Evolutionary conservation across 139 green algal species (phyloP).

Genomic region (Trebouxia sp.): DNA sequence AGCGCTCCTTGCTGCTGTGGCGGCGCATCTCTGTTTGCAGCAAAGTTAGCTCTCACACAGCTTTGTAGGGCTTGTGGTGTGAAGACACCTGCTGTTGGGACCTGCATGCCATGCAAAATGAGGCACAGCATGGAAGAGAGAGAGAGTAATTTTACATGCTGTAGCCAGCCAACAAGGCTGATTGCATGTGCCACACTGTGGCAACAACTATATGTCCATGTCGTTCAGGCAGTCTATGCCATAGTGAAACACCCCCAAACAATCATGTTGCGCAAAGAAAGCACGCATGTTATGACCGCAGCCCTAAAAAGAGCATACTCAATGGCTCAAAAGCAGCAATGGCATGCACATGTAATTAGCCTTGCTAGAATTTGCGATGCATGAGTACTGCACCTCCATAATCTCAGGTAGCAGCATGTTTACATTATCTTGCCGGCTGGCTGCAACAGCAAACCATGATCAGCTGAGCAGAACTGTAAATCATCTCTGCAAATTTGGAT

Average conservation of each 20-base stretch:
- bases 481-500: too few relatives aligned
- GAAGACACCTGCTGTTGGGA: background rate
- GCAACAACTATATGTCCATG: background rate
- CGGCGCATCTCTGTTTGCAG: background rate
- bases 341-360: too few relatives aligned
- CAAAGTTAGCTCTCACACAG: background rate
- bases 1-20: background rate
- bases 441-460: background rate
- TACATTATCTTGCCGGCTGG: background rate
- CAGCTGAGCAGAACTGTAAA: too few relatives aligned
- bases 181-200: background rate
- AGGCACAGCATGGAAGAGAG: too few relatives aligned
- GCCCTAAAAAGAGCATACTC: too few relatives aligned
- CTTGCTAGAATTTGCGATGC: background rate
- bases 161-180: too few relatives aligned
- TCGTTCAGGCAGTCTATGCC: background rate
- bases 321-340: too few relatives aligned
- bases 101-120: background rate
- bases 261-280: too few relatives aligned
- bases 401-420: background rate
- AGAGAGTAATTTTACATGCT: too few relatives aligned
- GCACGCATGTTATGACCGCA: too few relatives aligned
- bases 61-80: background rate
- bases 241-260: too few relatives aligned
- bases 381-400: background rate